These are phyloP conservation scores for Solanum neorickii DNA, from an alignment of 257 asterid genomes.

Conservation along the genomic window DNA sequence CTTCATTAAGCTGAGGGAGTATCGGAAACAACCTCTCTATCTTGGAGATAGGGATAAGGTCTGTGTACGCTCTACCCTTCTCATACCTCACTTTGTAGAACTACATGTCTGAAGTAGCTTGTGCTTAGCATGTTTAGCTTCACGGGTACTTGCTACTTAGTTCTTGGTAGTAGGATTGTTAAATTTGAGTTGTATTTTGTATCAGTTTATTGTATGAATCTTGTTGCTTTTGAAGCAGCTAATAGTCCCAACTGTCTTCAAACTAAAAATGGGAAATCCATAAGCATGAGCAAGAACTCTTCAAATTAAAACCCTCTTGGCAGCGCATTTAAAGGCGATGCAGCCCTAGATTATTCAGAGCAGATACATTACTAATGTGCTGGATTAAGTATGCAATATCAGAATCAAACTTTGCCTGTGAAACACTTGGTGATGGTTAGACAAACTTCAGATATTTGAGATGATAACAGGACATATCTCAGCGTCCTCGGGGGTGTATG, in stretches of 20 bases:
- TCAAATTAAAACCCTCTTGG: not conserved
- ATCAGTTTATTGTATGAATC: not conserved
- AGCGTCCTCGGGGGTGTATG: not conserved
- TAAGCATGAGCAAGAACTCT: not conserved
- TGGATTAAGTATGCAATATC: not conserved
- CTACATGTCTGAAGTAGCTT: not conserved
- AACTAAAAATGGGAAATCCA: not conserved
- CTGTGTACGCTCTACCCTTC: not conserved
- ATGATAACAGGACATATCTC: not conserved
- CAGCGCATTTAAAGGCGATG: not conserved
- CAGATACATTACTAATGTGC: not conserved
- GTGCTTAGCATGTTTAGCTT: not conserved
- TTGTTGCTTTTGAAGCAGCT: not conserved
- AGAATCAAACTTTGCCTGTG: not conserved
- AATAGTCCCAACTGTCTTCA: not conserved
- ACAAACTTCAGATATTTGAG: not conserved
- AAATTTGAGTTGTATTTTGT: not conserved
- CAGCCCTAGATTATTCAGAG: not conserved
- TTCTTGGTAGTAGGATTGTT: not conserved
- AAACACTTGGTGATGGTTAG: not conserved
- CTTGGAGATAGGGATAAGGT: not conserved
- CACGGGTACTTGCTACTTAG: not conserved
- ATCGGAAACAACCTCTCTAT: not conserved
- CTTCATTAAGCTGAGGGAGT: not conserved
- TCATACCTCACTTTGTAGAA: not conserved